These are phyloP conservation scores for Hura crepitans DNA, from an alignment of 441 rosid genomes.

Conservation along the genomic window DNA sequence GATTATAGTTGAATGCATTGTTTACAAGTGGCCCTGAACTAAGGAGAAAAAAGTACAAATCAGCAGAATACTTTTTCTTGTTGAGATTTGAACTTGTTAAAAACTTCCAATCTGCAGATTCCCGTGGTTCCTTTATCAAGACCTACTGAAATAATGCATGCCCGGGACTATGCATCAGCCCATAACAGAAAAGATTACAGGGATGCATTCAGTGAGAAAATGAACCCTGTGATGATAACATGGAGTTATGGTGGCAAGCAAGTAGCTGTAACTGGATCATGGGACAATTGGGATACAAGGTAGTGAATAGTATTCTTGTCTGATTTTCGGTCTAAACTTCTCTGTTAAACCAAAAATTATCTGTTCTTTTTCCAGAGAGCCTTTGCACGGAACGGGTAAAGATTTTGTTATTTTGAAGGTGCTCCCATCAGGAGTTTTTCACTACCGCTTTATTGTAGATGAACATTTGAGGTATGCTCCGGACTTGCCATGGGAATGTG, in stretches of 20 bases:
- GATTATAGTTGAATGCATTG: not conserved
- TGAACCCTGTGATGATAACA: constrained; percentile 38
- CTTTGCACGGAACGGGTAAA: constrained; percentile 40
- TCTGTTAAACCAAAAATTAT: constrained; percentile 2
- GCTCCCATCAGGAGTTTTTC: constrained; percentile 55
- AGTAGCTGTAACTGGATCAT: constrained; percentile 56
- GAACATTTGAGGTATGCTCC: constrained; percentile 37
- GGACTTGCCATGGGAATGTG: constrained; percentile 46
- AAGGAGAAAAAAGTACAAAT: too few relatives aligned
- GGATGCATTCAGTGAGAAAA: constrained; percentile 25
- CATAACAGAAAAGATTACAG: constrained; percentile 21
- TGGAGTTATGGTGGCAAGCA: constrained; percentile 57
- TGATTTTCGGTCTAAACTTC: not conserved
- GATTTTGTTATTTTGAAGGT: constrained; percentile 46
- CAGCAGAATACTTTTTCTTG: not conserved
- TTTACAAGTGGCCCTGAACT: not conserved
- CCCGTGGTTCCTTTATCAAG: constrained; percentile 24
- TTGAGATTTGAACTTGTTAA: not conserved
- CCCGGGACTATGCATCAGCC: constrained; percentile 15
- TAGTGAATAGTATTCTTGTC: constrained; percentile 22
- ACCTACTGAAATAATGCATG: constrained; percentile 25
- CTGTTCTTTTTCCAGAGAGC: constrained; percentile 35
- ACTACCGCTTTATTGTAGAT: constrained; percentile 51
- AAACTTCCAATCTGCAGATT: constrained; percentile 29
- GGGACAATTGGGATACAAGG: constrained; percentile 56